Base-by-base conservation (phyloP, 1,139 yeast species). In the Yamadazyma dendronema region DNA sequence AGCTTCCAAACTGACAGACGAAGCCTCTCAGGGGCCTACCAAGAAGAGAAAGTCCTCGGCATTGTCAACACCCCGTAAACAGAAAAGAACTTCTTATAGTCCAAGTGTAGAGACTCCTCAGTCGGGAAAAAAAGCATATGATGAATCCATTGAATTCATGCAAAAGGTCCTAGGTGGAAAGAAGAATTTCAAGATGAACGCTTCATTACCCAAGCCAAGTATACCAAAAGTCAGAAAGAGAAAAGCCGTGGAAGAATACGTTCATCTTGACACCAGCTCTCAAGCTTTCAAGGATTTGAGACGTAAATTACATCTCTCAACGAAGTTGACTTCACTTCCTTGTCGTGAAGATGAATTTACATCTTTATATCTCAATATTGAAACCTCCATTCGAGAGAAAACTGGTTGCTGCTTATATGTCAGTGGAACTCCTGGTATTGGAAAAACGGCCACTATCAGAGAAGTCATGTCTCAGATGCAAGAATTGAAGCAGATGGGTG, bases 401-500 rank as follows among this genome's bases (percentile, higher is more conserved):
- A 75, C 84, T 1, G 97, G 98, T 0, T 77, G 92, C 14, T 87
- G 96, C 51, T 64, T 92, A 5, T 92, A 90, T 53, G 81, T 92
- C 5, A 87, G 96, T 59, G 99, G 99, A 2, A 89, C 97, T 0
- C 98, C 99, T 0, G 99, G 99, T 9, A 90, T 95, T 4, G 99
- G 99, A 11, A 92, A 92, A 57, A 92, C 99, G 0, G 95, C 95
- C 5, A 92, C 97, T 0, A 82, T 92, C 3, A 66, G 95, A 40
- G 96, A 89, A 51, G 97, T 86, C 0, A 74, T 94, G 31, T 72
- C 76, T 19, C 89, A 84, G 50, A 62, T 92, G 38, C 71, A 65
- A 42, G 72, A 63, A 22, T 59, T 73, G 8, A 65, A 66, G 4
- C 54, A 56, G 11, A 65, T 67, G 14, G 76, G 73, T 3, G 80